A percentile compares a stretch with the other conserved stretches of the same genome.
Evolutionary conservation across 805 yeast genomes (phyloP).

Genomic region (Metschnikowia corniflorae): DNA sequence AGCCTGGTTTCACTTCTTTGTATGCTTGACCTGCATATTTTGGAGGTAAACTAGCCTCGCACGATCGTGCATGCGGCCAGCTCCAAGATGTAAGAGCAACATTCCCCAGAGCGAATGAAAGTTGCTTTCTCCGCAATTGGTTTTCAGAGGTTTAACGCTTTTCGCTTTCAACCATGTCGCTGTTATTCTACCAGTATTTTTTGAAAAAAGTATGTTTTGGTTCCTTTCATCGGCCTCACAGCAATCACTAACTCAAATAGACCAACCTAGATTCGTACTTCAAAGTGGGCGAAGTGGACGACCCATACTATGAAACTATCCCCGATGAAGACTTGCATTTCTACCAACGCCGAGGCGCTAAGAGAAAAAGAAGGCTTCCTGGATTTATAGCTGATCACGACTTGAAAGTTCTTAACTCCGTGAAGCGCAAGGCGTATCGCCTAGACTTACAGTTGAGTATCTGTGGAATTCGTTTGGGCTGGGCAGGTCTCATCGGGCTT

Average conservation of each 20-base stretch:
- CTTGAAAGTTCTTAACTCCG: slow-evolving; percentile 31
- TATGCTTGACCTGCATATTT: background rate
- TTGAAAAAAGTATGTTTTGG: slow-evolving; percentile 36
- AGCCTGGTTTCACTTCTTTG: background rate
- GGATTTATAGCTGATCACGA: slow-evolving; percentile 33
- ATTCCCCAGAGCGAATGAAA: background rate
- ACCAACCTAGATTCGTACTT: slow-evolving; percentile 27
- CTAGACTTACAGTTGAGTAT: slow-evolving; percentile 38
- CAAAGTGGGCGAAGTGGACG: slow-evolving; percentile 29
- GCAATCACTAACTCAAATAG: slow-evolving; percentile 15
- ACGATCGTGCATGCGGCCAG: slow-evolving; percentile 4
- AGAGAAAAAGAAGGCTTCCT: slow-evolving; percentile 37
- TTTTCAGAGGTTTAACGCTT: too few species aligned
- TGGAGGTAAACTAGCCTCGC: background rate
- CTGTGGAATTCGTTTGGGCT: slow-evolving; percentile 39
- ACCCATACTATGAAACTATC: slow-evolving; percentile 40
- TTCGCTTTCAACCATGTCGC: slow-evolving; percentile 31
- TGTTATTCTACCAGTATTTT: slow-evolving; percentile 31
- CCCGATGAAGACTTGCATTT: slow-evolving; percentile 40
- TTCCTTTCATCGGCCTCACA: too few species aligned
- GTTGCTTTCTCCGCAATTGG: background rate
- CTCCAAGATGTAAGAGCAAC: slow-evolving; percentile 5
- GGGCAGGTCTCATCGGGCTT: slow-evolving; percentile 42
- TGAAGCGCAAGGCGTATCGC: slow-evolving; percentile 36
- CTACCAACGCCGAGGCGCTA: slow-evolving; percentile 40